Evolutionary conservation across 331 rosid species (phyloP), one percentile per base, ranked within the genome.

Genomic region (Telfairia occidentalis): DNA sequence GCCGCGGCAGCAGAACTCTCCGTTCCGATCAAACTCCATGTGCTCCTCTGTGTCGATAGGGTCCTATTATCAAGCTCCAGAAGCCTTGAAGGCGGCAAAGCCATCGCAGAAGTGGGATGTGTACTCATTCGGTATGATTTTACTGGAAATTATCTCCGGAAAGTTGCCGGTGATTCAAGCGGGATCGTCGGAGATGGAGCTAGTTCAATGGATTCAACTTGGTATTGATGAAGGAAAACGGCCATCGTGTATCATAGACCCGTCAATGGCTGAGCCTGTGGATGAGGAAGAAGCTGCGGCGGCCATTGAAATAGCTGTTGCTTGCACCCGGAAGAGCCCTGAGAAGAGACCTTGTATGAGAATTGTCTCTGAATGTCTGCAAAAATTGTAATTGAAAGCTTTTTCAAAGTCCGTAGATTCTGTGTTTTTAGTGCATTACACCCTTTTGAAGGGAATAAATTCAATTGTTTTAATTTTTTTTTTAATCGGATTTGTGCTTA

Each of bases 41-140:
- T 67, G 82, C 98, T 34, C 97, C 92, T 11, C 85, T 85, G 30
- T 40, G 86, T 81, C 91, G 85, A 84, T 90, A 43, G 74, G 74
- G 48, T 89, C 81, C 28, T 89, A 82, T 72, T 93, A 93, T 75
- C 88, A 84, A 82, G 98, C 97, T 7, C 98, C 96, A 0, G 98
- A 93, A 83, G 85, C 95, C 24, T 46, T 86, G 77, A 90, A 88
- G 83, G 78, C 84, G 76, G 92, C 88, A 82, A 93, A 93, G 80
- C 95, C 98, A 73, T 93, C 98, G 4, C 98, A 93, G 89, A 93
- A 93, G 81, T 93, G 97, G 98, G 98, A 93, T 73, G 91, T 87
- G 50, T 93, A 91, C 79, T 93, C 98, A 7, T 93, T 86, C 46
- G 97, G 97, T 5, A 96, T 91, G 82, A 88, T 91, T 64, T 82